A percentile compares a stretch with the other conserved stretches of the same genome.
Evolutionary conservation across 2,329 filamentous ascomycete genomes (phyloP).

Genomic region (Kalmusia sp.): DNA sequence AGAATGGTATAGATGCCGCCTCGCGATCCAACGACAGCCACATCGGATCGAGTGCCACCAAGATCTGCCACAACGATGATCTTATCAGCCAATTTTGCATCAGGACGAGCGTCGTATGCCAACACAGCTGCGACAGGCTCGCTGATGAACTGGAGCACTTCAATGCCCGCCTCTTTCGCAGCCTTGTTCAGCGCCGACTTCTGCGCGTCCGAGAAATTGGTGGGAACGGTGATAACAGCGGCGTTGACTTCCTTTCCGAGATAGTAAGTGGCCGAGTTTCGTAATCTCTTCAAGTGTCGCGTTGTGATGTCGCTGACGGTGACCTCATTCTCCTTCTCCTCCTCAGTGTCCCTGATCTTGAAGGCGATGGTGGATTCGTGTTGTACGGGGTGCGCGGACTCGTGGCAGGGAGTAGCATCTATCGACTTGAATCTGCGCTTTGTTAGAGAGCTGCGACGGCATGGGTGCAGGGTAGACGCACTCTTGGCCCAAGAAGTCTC

Average conservation of each 20-base stretch:
- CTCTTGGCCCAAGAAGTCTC: conserved; percentile 95
- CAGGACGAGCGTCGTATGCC: conserved; percentile 87
- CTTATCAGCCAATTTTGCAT: conserved; percentile 81
- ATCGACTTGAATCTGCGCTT: conserved; percentile 82
- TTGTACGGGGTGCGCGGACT: conserved; percentile 87
- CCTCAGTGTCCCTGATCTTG: conserved; percentile 76
- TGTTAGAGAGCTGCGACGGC: conserved; percentile 23
- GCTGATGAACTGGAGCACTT: conserved; percentile 90
- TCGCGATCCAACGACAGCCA: conserved; percentile 87
- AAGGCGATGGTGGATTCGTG: conserved; percentile 77
- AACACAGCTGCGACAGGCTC: conserved; percentile 90
- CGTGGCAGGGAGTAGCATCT: conserved; percentile 93
- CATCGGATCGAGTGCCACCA: conserved; percentile 90
- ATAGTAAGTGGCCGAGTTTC: conserved; percentile 86
- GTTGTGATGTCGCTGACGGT: conserved; percentile 82
- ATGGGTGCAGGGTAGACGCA: conserved; percentile 53
- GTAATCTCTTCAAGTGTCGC: conserved; percentile 82
- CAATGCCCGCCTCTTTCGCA: conserved; percentile 80
- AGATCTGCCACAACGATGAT: conserved; percentile 89
- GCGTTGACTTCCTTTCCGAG: conserved; percentile 91
- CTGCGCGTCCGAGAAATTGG: conserved; percentile 89
- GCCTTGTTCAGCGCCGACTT: conserved; percentile 79
- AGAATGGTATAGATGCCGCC: conserved; percentile 96
- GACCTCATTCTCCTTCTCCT: conserved; percentile 66
- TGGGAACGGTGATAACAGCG: conserved; percentile 93